Evolutionary conservation across 352 stramenopile genomes (phyloP).

Genomic region (Peronospora farinosa): DNA sequence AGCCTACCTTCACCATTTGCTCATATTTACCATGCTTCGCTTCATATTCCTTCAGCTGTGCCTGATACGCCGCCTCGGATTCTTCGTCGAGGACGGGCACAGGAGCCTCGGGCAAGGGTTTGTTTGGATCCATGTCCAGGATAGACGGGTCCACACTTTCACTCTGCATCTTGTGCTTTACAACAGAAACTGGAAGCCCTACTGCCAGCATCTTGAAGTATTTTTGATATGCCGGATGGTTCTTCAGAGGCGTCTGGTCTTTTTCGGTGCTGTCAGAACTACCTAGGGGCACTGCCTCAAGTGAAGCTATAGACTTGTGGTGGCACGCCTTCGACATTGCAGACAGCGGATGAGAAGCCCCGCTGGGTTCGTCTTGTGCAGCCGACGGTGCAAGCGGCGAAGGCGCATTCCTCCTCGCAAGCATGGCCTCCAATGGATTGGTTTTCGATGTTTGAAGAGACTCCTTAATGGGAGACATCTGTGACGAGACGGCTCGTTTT

Average conservation of each 20-base stretch:
- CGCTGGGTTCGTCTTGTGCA: slow-evolving; percentile 10
- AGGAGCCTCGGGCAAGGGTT: slow-evolving; percentile 32
- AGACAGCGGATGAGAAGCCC: slow-evolving; percentile 24
- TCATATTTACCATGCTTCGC: slow-evolving; percentile 62
- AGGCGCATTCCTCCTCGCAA: slow-evolving; percentile 26
- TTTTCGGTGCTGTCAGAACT: slow-evolving; percentile 11
- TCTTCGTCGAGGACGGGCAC: slow-evolving; percentile 25
- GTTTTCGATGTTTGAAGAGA: slow-evolving; percentile 16
- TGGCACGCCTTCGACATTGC: slow-evolving; percentile 43
- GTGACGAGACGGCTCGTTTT: slow-evolving; percentile 18
- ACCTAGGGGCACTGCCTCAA: neutral
- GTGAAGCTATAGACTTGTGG: slow-evolving; percentile 10
- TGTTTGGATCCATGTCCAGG: slow-evolving; percentile 57
- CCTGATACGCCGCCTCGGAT: slow-evolving; percentile 43
- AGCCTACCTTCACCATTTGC: slow-evolving; percentile 76
- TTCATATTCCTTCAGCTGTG: slow-evolving; percentile 55
- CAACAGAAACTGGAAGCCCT: slow-evolving; percentile 49
- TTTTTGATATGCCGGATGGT: slow-evolving; percentile 59
- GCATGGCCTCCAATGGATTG: slow-evolving; percentile 42
- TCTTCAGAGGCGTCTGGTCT: slow-evolving; percentile 42
- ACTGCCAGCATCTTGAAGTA: slow-evolving; percentile 86
- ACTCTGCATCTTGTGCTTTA: slow-evolving; percentile 74
- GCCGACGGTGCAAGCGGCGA: neutral
- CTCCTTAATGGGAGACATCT: slow-evolving; percentile 3
- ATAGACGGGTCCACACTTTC: slow-evolving; percentile 56